A percentile compares a stretch with the other conserved stretches of the same genome.
Conservation (phyloP, 2,329 filamentous ascomycete species). For the Hypoxylon sp. region DNA sequence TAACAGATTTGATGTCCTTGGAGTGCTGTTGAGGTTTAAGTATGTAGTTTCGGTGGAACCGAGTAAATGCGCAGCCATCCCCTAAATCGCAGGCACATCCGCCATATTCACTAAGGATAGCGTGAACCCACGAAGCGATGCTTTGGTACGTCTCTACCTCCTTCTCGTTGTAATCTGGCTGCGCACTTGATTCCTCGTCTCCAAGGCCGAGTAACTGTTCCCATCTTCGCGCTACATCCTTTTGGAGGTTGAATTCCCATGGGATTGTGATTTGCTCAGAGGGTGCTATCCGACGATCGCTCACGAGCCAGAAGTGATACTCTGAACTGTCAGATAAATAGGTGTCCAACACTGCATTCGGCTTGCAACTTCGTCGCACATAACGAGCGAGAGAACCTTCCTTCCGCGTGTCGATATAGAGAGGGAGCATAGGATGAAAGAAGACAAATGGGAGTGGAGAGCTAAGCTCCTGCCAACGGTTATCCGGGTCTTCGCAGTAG, state of each 20-base stretch:
- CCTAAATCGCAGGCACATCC: conserved; percentile 80
- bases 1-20: conserved; percentile 50
- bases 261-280: conserved; percentile 73
- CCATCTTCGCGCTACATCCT: conserved; percentile 65
- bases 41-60: conserved; percentile 71
- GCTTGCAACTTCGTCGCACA: conserved; percentile 89
- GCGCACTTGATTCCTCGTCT: conserved; percentile 66
- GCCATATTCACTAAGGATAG: conserved; percentile 80
- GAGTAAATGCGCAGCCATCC: conserved; percentile 71
- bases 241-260: conserved; percentile 76
- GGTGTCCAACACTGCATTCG: conserved; percentile 90
- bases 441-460: conserved; percentile 81
- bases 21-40: conserved; percentile 60
- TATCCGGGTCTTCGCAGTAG: conserved; percentile 75
- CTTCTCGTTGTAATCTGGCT: conserved; percentile 67
- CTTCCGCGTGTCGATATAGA: conserved; percentile 88
- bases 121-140: conserved; percentile 74
- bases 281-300: conserved; percentile 78
- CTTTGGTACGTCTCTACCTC: conserved; percentile 68
- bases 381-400: conserved; percentile 90
- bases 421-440: conserved; percentile 87
- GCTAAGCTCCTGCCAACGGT: conserved; percentile 75
- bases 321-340: conserved; percentile 82
- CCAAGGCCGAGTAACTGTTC: conserved; percentile 71
- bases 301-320: conserved; percentile 94